A percentile compares a stretch with the other conserved stretches of the same genome.
Evolutionary conservation across 2,329 filamentous ascomycete genomes (phyloP).

Genomic region (Gaeumannomyces sp.): DNA sequence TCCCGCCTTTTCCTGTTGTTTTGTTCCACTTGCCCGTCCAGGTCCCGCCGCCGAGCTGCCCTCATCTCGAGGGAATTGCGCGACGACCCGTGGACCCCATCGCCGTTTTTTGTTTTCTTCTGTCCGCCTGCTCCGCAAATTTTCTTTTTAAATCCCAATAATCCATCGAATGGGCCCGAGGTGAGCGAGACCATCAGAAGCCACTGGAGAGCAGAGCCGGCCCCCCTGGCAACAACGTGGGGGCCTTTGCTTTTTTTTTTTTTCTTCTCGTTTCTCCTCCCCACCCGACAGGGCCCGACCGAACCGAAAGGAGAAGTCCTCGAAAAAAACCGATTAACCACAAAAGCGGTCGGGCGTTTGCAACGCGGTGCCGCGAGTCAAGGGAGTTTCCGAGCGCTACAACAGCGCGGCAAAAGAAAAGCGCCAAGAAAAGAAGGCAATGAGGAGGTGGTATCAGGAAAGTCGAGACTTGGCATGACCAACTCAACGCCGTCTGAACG

Average conservation of each 20-base stretch:
- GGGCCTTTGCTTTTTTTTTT: neutral
- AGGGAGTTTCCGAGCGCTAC: neutral
- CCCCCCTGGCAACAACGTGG: neutral
- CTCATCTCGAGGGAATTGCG: neutral
- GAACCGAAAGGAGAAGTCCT: neutral
- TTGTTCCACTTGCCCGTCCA: neutral
- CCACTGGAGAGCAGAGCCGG: neutral
- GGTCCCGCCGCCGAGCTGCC: neutral
- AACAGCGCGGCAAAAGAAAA: neutral
- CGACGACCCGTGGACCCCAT: neutral
- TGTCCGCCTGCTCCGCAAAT: neutral
- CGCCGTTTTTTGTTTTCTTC: neutral
- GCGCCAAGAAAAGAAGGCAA: neutral
- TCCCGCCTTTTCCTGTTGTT: neutral
- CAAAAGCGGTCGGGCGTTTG: neutral
- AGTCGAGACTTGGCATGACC: neutral
- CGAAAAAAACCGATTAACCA: neutral
- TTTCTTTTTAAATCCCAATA: neutral
- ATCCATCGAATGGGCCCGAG: neutral
- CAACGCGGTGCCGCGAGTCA: neutral
- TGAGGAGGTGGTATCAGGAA: neutral
- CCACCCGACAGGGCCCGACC: neutral
- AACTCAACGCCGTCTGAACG: neutral
- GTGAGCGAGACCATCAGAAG: neutral
- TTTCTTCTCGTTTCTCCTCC: neutral